Conservation (phyloP, 306 rosid species). For the Begonia masoniana region DNA sequence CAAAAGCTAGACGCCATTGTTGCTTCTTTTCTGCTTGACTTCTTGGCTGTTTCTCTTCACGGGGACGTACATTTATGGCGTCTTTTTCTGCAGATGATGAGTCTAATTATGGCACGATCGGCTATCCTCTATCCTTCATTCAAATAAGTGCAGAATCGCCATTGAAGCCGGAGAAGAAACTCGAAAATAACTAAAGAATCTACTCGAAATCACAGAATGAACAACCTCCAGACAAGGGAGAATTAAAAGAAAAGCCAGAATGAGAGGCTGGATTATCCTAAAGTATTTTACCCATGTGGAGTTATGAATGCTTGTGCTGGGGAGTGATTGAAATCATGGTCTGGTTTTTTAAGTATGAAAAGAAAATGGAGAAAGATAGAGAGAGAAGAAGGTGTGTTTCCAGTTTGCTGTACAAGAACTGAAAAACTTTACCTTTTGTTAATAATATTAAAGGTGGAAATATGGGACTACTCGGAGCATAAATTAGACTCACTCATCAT, state of each 20-base stretch:
- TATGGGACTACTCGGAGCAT: constrained; percentile 22
- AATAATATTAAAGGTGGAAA: constrained; percentile 29
- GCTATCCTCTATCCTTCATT: too few species aligned
- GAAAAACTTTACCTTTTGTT: constrained; percentile 62
- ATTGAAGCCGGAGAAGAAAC: too few species aligned
- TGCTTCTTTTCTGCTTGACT: too few species aligned
- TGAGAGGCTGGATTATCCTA: constrained; percentile 24
- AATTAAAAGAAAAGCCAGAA: constrained; percentile 23
- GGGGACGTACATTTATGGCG: too few species aligned
- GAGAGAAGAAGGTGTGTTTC: constrained; percentile 38
- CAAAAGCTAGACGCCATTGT: too few species aligned
- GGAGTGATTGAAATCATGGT: constrained; percentile 50
- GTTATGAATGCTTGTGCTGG: constrained; percentile 38
- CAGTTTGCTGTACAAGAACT: constrained; percentile 80
- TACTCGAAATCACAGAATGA: constrained; percentile 15
- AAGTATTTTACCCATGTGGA: constrained; percentile 51
- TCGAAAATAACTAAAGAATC: neutral
- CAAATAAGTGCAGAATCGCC: too few species aligned
- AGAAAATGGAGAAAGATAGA: constrained; percentile 1
- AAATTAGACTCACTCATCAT: too few species aligned
- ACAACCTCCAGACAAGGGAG: constrained; percentile 15
- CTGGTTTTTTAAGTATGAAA: constrained; percentile 2
- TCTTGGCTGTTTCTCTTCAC: too few species aligned
- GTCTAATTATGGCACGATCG: too few species aligned
- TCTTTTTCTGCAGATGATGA: too few species aligned